A percentile compares a stretch with the other conserved stretches of the same genome.
Conservation (phyloP, 1,139 yeast species). For the Trichomonascaceae sp. region DNA sequence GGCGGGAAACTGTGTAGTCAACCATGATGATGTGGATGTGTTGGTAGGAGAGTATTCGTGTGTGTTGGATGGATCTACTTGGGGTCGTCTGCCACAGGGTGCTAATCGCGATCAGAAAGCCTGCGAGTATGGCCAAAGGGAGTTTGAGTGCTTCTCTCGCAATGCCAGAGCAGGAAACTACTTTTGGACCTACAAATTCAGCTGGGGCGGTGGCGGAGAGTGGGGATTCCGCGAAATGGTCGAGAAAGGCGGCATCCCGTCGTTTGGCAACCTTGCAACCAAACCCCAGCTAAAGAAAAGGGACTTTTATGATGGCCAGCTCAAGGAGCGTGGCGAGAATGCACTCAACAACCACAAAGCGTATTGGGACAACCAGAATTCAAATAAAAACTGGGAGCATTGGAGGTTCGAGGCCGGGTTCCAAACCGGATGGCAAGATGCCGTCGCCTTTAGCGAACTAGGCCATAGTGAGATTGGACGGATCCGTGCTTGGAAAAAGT, state of each 20-base stretch:
- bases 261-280: slow-evolving; percentile 18
- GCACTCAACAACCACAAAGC: slow-evolving; percentile 37
- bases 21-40: slow-evolving; percentile 37
- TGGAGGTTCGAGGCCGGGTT: slow-evolving; percentile 73
- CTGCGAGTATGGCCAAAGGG: slow-evolving; percentile 29
- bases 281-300: slow-evolving; percentile 5
- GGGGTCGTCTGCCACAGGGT: slow-evolving; percentile 39
- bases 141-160: slow-evolving; percentile 32
- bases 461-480: slow-evolving; percentile 68
- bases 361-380: slow-evolving; percentile 57
- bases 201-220: slow-evolving; percentile 86
- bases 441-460: slow-evolving; percentile 50
- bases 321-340: slow-evolving; percentile 30
- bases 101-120: slow-evolving; percentile 34
- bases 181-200: slow-evolving; percentile 87
- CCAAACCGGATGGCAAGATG: slow-evolving; percentile 60
- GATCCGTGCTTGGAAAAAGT: slow-evolving; percentile 47
- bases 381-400: slow-evolving; percentile 57
- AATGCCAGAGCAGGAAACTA: slow-evolving; percentile 57
- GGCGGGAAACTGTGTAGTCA: slow-evolving; percentile 39
- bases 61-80: slow-evolving; percentile 62
- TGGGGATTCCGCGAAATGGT: slow-evolving; percentile 86
- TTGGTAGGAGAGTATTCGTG: slow-evolving; percentile 87
- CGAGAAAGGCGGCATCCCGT: slow-evolving; percentile 47
- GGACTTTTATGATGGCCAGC: slow-evolving; percentile 18